These are phyloP conservation scores for Hyphodiscus hymeniophilus DNA, from an alignment of 495 filamentous ascomycete genomes.

Conservation along the genomic window DNA sequence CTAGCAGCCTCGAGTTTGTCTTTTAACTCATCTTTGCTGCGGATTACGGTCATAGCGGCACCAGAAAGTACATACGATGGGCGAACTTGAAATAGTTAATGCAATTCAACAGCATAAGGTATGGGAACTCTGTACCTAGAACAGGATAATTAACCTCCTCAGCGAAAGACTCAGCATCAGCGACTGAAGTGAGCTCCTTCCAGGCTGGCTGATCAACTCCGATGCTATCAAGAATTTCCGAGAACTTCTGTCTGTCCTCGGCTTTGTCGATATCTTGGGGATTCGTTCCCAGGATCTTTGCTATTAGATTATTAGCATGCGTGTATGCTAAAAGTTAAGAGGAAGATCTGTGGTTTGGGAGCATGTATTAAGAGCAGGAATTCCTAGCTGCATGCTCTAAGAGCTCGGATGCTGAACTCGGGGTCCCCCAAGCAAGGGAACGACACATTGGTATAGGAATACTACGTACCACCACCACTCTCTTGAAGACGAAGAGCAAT, in stretches of 20 bases:
- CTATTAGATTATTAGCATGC: neutral
- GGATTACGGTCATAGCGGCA: conserved; percentile 99
- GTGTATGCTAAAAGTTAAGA: too few relatives aligned
- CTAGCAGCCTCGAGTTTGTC: conserved; percentile 84
- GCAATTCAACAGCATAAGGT: too few relatives aligned
- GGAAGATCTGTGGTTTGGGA: too few relatives aligned
- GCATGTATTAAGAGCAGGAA: neutral
- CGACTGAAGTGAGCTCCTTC: conserved; percentile 92
- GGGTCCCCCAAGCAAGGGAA: neutral
- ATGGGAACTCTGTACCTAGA: too few relatives aligned
- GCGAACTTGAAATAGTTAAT: too few relatives aligned
- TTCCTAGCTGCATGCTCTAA: neutral
- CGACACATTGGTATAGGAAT: too few relatives aligned
- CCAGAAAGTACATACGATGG: conserved; percentile 97
- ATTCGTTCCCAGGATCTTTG: conserved; percentile 71
- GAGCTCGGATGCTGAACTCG: neutral
- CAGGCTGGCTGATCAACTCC: conserved; percentile 92
- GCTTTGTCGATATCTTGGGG: conserved; percentile 94
- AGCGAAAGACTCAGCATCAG: conserved; percentile 81
- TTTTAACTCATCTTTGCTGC: conserved; percentile 81
- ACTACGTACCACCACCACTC: conserved; percentile 59
- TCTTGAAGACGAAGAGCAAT: conserved; percentile 95
- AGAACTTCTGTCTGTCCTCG: conserved; percentile 97
- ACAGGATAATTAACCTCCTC: conserved; percentile 87
- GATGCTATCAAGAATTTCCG: conserved; percentile 91